phyloP scores from a whole-genome alignment of 2,329 filamentous ascomycete species.

The Ambrosiella cleistominuta region DNA sequence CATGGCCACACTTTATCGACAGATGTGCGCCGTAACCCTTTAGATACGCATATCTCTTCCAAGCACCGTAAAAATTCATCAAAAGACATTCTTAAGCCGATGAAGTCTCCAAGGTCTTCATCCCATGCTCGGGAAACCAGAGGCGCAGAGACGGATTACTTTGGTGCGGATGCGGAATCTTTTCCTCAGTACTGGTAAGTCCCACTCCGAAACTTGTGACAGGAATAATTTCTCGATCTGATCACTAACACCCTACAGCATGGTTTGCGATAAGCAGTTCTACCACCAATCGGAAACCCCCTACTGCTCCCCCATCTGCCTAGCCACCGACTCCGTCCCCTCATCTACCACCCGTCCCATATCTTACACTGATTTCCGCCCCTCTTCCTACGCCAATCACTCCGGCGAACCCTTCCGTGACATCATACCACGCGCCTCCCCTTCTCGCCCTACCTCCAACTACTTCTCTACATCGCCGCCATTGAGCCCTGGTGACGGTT shows the following conservation, averaged over 20 bases:
- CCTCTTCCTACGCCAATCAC: conserved; percentile 17
- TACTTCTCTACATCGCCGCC: conserved; percentile 35
- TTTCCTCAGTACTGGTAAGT: conserved; percentile 50
- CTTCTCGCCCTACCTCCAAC: conserved; percentile 39
- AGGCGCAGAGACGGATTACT: conserved; percentile 25
- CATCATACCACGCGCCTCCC: conserved; percentile 46
- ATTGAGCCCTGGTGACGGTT: too few relatives aligned
- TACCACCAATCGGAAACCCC: conserved; percentile 34
- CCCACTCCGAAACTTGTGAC: conserved; percentile 4
- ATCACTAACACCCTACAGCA: conserved; percentile 24
- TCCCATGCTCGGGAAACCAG: conserved; percentile 32
- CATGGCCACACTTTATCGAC: conserved; percentile 32
- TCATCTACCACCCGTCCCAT: conserved; percentile 19
- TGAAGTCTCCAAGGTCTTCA: conserved; percentile 22
- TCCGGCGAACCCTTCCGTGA: conserved; percentile 33
- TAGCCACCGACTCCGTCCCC: conserved; percentile 30
- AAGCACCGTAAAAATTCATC: conserved; percentile 25
- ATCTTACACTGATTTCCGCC: conserved; percentile 17
- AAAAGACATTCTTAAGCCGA: conserved; percentile 29
- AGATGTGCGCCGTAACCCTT: conserved; percentile 31
- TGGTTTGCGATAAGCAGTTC: conserved; percentile 52
- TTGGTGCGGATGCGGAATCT: conserved; percentile 39
- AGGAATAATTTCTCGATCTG: background rate
- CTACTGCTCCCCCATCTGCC: conserved; percentile 48
- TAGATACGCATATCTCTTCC: conserved; percentile 30